These are phyloP conservation scores for Paspalum vaginatum DNA, from an alignment of 176 grass and related monocot genomes.

Conservation along the genomic window DNA sequence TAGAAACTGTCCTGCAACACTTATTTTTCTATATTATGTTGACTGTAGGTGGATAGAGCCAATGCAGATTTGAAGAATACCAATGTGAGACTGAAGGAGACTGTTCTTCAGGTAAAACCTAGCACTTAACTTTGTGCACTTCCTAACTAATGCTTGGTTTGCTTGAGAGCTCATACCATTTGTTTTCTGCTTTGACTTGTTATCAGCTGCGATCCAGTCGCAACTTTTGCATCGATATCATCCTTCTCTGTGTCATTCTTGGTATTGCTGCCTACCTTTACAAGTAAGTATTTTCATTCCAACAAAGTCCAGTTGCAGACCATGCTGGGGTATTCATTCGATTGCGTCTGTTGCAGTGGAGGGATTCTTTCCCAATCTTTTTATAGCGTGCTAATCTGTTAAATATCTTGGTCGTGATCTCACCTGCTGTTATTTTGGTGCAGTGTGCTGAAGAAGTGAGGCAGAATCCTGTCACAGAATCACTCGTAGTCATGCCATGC, in stretches of 20 bases:
- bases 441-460: slow-evolving; percentile 78
- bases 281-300: slow-evolving; percentile 63
- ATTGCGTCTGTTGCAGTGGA: background rate
- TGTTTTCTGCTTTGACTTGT: background rate
- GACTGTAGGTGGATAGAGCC: slow-evolving; percentile 68
- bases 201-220: slow-evolving; percentile 79
- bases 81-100: slow-evolving; percentile 78
- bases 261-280: slow-evolving; percentile 88
- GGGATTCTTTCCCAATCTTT: background rate
- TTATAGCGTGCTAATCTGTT: background rate
- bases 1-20: background rate
- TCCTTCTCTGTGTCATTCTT: slow-evolving; percentile 80
- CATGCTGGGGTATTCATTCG: background rate
- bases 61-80: slow-evolving; percentile 84
- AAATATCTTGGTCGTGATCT: background rate
- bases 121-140: background rate
- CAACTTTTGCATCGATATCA: slow-evolving; percentile 83
- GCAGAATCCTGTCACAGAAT: background rate
- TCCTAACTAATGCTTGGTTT: slow-evolving; percentile 10
- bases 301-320: background rate
- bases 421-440: background rate
- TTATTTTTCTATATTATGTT: background rate
- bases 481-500: background rate
- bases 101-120: slow-evolving; percentile 62
- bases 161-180: background rate